Base-by-base conservation (phyloP, 176 grass and related monocot genomes). In the Phyllostachys edulis region DNA sequence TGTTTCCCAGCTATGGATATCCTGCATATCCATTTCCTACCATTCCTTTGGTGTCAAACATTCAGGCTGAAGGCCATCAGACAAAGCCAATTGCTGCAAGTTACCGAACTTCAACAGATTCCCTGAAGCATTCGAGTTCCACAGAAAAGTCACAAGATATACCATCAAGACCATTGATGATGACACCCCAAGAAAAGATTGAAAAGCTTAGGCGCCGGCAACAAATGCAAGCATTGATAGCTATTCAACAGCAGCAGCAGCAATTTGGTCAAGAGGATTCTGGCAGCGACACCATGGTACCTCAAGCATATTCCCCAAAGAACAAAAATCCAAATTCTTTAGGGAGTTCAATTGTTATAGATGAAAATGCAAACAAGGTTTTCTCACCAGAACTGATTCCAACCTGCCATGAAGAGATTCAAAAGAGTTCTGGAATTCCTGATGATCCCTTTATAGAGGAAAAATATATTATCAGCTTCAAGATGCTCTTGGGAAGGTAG, bases 151-250 rank as follows among this genome's bases (percentile, higher is more conserved):
- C 64, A 51, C 73, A 87, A 59, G 85, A 93, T 76, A 73, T 77
- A 52, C 63, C 79, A 71, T 83, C 86, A 88, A 86, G 75, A 66
- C 47, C 67, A 77, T 46, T 82, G 27, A 94, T 16, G 54, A 91
- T 94, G 92, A 94, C 92, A 75, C 90, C 87, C 55, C 90, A 92
- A 80, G 92, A 94, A 88, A 94, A 94, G 82, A 94, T 94, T n/a
- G 92, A 94, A 83, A 94, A 94, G 63, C 77, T 94, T 87, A 92
- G 90, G 75, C 90, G 78, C 24, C 85, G n/a, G 11, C 92, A 94
- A 59, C 90, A 94, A 83, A 87, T 87, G 79, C 92, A 90, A 75
- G 92, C 92, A 46, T 81, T 94, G 69, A 81, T 83, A 73, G 90
- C 90, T 69, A 94, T 94, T 88, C 92, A 92, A 61, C 92, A 94